Evolutionary conservation across 176 grass and related monocot species (phyloP).

Genomic region (Carex cristatella): DNA sequence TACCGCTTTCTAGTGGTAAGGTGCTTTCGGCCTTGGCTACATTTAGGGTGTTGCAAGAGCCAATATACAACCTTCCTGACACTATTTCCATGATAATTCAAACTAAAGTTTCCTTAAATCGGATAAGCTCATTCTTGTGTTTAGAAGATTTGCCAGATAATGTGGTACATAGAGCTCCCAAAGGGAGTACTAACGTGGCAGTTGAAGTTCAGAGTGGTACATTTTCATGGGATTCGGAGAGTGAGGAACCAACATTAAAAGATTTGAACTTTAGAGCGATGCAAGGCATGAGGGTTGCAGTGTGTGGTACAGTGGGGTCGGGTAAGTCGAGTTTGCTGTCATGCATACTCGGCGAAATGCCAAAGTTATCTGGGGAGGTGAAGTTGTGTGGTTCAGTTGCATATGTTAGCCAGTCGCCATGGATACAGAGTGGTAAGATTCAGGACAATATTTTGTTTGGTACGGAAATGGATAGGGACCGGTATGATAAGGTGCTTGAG

Average conservation of each 20-base stretch:
- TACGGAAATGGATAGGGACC: constrained; percentile 31
- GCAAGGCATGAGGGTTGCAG: constrained; percentile 45
- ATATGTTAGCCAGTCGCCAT: constrained; percentile 61
- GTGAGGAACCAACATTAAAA: constrained; percentile 30
- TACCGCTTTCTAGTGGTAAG: constrained; percentile 61
- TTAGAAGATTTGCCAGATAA: constrained; percentile 47
- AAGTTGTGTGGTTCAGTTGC: constrained; percentile 44
- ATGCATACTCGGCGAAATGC: constrained; percentile 69
- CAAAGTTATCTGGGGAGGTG: constrained; percentile 53
- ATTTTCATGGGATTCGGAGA: constrained; percentile 57
- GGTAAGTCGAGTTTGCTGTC: constrained; percentile 76
- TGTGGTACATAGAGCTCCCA: constrained; percentile 38
- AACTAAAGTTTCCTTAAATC: constrained; percentile 67
- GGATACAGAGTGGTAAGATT: constrained; percentile 68
- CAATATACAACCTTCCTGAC: constrained; percentile 54
- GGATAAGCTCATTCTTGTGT: constrained; percentile 50
- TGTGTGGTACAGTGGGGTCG: constrained; percentile 70
- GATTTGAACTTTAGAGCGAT: constrained; percentile 46
- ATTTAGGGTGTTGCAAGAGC: constrained; percentile 59
- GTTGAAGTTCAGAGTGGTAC: constrained; percentile 39
- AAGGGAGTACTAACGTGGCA: constrained; percentile 34
- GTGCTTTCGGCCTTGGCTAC: constrained; percentile 66
- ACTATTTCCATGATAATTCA: constrained; percentile 41
- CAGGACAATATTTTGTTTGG: constrained; percentile 56
- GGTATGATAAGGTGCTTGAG: constrained; percentile 41